Base-by-base conservation (phyloP, 1,139 yeast genomes). In the Chernovozyma sophiae-reginae region DNA sequence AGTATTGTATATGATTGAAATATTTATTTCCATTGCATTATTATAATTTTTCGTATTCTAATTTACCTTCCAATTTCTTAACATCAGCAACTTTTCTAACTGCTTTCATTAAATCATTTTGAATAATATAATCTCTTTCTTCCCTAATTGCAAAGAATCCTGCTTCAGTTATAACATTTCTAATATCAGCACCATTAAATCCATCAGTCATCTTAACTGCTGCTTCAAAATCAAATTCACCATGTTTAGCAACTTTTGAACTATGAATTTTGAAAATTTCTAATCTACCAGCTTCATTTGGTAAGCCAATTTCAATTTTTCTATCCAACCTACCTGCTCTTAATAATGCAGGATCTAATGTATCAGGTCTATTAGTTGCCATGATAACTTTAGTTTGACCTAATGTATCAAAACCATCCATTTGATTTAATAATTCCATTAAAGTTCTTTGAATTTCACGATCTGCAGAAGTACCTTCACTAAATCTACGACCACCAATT, bases 281-380 rank as follows among this genome's bases (percentile, higher is more conserved):
- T 47, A 90, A 69, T 53, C 98, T 79, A 31, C 98, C 98, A 30
- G 86, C 94, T 66, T 94, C 99, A 58, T 94, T 94, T 20, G 99
- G 98, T 56, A 94, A 72, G 25, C 95, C 87, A 48, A 94, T 92
- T 65, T 94, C 99, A 53, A 94, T 87, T 65, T 94, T 94, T 59
- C 98, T 78, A 63, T 94, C 99, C 57, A 94, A 79, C 69, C 99
- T 83, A 49, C 99, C 99, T 3, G 98, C 97, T 71, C 99, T 86
- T 51, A 94, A 74, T 51, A 94, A 72, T 3, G 99, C 99, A n/a
- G 99, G 99, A 62, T 94, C 99, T 48, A 94, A 74, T 10, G 98
- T 92, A 60, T 94, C 98, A 11, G 98, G 98, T 65, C 99, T 79
- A 62, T 94, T 94, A 19, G 99, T 94, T 26, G 99, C 99, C 98